Evolutionary conservation across 768 basidiomycete species (phyloP).

Genomic region (Termitomyces sp.): DNA sequence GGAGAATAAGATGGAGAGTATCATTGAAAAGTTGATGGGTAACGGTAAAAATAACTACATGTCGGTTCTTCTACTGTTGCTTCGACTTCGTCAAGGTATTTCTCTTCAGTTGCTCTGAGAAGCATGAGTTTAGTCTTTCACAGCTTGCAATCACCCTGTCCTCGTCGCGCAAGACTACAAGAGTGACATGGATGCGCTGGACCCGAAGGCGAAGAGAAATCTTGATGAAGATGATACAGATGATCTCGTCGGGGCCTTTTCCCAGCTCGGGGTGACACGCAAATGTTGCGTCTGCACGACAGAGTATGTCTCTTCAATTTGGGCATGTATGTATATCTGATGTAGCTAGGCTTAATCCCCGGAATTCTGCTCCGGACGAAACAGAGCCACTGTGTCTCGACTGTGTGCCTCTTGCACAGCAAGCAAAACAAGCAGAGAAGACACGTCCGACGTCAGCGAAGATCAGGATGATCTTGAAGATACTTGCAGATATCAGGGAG

Average conservation of each 20-base stretch:
- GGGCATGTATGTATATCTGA: not conserved
- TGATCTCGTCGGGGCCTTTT: constrained; percentile 71
- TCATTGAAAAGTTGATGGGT: constrained; percentile 62
- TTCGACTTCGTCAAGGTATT: constrained; percentile 86
- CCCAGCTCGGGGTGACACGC: constrained; percentile 58
- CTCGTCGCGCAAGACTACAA: constrained; percentile 75
- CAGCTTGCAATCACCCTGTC: constrained; percentile 88
- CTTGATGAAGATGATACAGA: constrained; percentile 59
- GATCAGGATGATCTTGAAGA: constrained; percentile 72
- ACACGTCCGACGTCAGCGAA: constrained; percentile 79
- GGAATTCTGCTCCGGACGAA: constrained; percentile 31
- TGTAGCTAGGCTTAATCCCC: constrained; percentile 27
- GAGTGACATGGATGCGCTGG: constrained; percentile 71
- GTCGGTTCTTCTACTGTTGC: constrained; percentile 60
- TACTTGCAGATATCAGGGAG: constrained; percentile 60
- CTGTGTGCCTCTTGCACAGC: constrained; percentile 50
- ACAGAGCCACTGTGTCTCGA: constrained; percentile 48
- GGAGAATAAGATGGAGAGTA: constrained; percentile 58
- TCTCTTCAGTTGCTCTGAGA: not conserved
- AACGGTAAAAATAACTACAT: constrained; percentile 61
- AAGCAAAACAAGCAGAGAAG: constrained; percentile 39
- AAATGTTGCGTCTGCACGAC: constrained; percentile 79
- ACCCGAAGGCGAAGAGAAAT: constrained; percentile 50
- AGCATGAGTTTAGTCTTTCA: not conserved
- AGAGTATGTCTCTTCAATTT: constrained; percentile 32